These are phyloP conservation scores for Fusarium piperis DNA, from an alignment of 2,329 filamentous ascomycete genomes.

Conservation along the genomic window DNA sequence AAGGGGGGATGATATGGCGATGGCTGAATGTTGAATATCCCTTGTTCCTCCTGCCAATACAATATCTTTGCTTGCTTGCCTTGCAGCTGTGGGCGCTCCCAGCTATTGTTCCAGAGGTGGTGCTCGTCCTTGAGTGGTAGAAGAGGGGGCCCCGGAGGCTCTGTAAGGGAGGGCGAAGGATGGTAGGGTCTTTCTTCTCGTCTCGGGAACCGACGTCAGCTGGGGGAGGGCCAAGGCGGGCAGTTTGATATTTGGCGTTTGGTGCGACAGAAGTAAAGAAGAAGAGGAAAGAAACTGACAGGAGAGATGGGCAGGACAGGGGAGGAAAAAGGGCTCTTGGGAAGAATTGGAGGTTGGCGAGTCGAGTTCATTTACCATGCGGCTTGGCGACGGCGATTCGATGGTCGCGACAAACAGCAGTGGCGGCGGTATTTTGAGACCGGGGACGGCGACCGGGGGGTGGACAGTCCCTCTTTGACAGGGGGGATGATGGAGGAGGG, in stretches of 20 bases:
- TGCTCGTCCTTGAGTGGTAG: constrained; percentile 13
- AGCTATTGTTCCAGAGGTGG: neutral
- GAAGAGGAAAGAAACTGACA: neutral
- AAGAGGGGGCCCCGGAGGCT: constrained; percentile 2
- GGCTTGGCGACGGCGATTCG: constrained; percentile 19
- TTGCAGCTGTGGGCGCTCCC: constrained; percentile 23
- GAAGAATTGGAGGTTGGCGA: constrained; percentile 30
- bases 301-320: neutral
- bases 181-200: constrained; percentile 4
- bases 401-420: constrained; percentile 21
- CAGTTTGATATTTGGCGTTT: neutral
- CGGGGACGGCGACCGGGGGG: constrained; percentile 25
- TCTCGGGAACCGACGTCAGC: constrained; percentile 14
- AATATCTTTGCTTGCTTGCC: constrained; percentile 6
- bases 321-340: neutral
- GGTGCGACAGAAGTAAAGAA: neutral
- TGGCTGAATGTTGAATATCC: constrained; percentile 16
- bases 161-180: constrained; percentile 1
- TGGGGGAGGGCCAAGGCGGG: neutral
- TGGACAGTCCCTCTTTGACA: constrained; percentile 5
- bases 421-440: constrained; percentile 25
- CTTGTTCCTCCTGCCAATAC: constrained; percentile 13
- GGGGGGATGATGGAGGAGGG: constrained; percentile 6
- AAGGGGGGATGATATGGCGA: neutral
- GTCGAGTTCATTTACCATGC: constrained; percentile 31